A percentile compares a stretch with the other conserved stretches of the same genome.
These are phyloP conservation scores for Parmelia sp. DNA, from an alignment of 495 filamentous ascomycete species.

Conservation along the genomic window DNA sequence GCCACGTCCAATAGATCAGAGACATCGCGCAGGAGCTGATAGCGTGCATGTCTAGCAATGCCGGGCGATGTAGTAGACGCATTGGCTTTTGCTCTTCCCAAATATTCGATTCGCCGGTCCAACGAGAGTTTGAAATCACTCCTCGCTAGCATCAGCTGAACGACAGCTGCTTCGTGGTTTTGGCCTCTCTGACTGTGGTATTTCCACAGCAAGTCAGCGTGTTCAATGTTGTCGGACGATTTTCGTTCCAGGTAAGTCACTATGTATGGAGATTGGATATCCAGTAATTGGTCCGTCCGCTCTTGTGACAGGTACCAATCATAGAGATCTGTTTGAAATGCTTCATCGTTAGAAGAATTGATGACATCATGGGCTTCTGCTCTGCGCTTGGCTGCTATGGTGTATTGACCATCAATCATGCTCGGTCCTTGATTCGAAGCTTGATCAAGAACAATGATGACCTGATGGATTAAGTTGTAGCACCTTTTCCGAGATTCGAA, in stretches of 20 bases:
- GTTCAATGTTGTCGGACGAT: constrained; percentile 56
- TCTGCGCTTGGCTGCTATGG: constrained; percentile 65
- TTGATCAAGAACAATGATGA: constrained; percentile 69
- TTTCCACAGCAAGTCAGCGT: constrained; percentile 88
- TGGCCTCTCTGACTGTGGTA: constrained; percentile 74
- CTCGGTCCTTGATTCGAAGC: constrained; percentile 59
- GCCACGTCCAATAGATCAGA: constrained; percentile 85
- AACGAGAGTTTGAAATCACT: constrained; percentile 69
- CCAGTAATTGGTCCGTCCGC: constrained; percentile 75
- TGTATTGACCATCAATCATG: constrained; percentile 68
- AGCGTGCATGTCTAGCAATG: constrained; percentile 64
- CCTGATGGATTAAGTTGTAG: constrained; percentile 74
- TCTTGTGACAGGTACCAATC: constrained; percentile 89
- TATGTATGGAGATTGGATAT: constrained; percentile 74
- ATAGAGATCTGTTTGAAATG: constrained; percentile 90
- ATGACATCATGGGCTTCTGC: constrained; percentile 83
- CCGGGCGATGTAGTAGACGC: constrained; percentile 69
- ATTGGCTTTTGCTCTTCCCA: constrained; percentile 81
- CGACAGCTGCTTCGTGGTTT: constrained; percentile 78
- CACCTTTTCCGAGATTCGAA: constrained; percentile 69
- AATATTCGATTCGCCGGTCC: constrained; percentile 76
- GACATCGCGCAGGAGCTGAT: constrained; percentile 72
- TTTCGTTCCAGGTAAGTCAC: constrained; percentile 78
- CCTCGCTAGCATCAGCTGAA: constrained; percentile 76
- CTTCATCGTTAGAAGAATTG: constrained; percentile 76